These are phyloP conservation scores for Cladosporium velox DNA, from an alignment of 2,329 filamentous ascomycete genomes.

Conservation along the genomic window DNA sequence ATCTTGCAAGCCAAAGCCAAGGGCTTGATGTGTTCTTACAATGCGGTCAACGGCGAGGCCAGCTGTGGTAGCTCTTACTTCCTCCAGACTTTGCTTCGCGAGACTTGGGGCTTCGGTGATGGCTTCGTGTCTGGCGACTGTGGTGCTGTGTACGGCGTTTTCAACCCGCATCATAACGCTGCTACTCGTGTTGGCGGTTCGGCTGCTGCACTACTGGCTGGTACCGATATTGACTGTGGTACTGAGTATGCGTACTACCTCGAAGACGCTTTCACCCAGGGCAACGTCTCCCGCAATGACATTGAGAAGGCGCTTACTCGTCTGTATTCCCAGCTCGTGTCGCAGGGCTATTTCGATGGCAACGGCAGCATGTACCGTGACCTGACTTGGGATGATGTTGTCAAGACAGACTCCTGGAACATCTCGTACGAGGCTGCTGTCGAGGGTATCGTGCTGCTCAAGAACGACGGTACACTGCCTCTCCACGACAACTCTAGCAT, in stretches of 20 bases:
- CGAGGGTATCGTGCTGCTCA: slow-evolving; percentile 49
- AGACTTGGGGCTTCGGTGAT: slow-evolving; percentile 62
- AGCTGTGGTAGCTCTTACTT: slow-evolving; percentile 63
- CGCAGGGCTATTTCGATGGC: slow-evolving; percentile 58
- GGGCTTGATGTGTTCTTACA: slow-evolving; percentile 60
- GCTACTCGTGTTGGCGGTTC: slow-evolving; percentile 46
- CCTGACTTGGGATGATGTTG: slow-evolving; percentile 57
- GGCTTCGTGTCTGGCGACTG: slow-evolving; percentile 62
- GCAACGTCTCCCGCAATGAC: slow-evolving; percentile 46
- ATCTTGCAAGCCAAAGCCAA: slow-evolving; percentile 44
- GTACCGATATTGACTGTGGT: slow-evolving; percentile 57
- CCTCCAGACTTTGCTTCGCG: slow-evolving; percentile 60
- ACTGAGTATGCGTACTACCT: slow-evolving; percentile 46
- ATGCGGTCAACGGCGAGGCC: slow-evolving; percentile 61
- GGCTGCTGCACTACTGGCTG: slow-evolving; percentile 51
- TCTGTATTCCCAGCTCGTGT: slow-evolving; percentile 55
- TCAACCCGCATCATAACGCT: slow-evolving; percentile 45
- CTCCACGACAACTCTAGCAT: slow-evolving; percentile 41
- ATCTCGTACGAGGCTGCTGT: slow-evolving; percentile 48
- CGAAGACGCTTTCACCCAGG: slow-evolving; percentile 43
- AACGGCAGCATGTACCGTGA: slow-evolving; percentile 48
- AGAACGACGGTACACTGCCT: slow-evolving; percentile 52
- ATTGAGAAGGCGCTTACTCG: slow-evolving; percentile 54
- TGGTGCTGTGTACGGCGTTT: slow-evolving; percentile 61
- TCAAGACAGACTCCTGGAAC: slow-evolving; percentile 53